Evolutionary conservation across 306 rosid genomes (phyloP).

Genomic region (Sindora glabra): DNA sequence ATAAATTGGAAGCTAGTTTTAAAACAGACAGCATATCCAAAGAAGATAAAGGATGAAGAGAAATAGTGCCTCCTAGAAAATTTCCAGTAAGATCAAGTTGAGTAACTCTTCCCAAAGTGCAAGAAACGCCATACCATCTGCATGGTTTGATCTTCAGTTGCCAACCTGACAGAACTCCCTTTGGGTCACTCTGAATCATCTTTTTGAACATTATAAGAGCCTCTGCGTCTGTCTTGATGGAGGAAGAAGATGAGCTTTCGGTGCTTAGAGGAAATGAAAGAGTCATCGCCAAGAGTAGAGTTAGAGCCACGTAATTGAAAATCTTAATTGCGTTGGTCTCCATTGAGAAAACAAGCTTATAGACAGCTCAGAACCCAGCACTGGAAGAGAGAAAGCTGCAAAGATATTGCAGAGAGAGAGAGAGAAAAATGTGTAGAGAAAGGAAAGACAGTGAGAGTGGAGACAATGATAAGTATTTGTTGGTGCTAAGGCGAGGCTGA

Average conservation of each 20-base stretch:
- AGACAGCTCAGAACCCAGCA: constrained; percentile 19
- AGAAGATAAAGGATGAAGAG: constrained; percentile 54
- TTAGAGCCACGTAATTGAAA: constrained; percentile 28
- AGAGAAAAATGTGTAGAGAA: constrained; percentile 26
- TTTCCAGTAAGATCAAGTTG: constrained; percentile 56
- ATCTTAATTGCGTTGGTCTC: constrained; percentile 42
- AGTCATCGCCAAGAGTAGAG: constrained; percentile 22
- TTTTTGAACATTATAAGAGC: constrained; percentile 71
- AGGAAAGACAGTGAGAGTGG: constrained; percentile 20
- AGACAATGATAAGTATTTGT: constrained; percentile 60
- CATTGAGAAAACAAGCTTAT: constrained; percentile 55
- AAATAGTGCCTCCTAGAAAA: constrained; percentile 39
- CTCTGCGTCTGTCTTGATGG: constrained; percentile 56
- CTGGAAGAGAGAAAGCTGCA: constrained; percentile 15
- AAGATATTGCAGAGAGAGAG: constrained; percentile 16
- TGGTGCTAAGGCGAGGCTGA: constrained; percentile 32
- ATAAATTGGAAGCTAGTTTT: constrained; percentile 47
- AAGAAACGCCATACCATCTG: constrained; percentile 77
- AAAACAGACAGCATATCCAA: constrained; percentile 60
- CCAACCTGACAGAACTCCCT: constrained; percentile 60
- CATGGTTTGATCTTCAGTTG: constrained; percentile 47
- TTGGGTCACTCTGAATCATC: constrained; percentile 59
- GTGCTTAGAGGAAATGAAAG: constrained; percentile 26
- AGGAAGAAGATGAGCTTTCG: constrained; percentile 34
- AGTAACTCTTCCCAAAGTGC: constrained; percentile 56